Evolutionary conservation across 768 basidiomycete genomes (phyloP), one percentile per base, ranked within the genome.

Genomic region (Saitozyma sp.): DNA sequence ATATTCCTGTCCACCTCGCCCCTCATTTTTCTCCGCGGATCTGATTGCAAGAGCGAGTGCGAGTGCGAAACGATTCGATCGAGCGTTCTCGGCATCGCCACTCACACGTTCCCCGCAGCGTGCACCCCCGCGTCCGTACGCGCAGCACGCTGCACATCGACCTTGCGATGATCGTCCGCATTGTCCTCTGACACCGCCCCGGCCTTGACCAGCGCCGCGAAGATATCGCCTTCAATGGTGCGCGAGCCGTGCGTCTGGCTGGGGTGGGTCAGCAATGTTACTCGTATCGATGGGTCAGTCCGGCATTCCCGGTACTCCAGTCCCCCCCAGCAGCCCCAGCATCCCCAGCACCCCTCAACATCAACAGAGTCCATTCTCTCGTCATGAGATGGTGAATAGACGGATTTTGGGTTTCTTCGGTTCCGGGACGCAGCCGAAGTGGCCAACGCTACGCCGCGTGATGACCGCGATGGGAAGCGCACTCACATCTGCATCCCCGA

Each of bases 101-200:
- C 91, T 89, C 2, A 98, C 89, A 94, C 81, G 76, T 99, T 99
- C 9, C 94, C 90, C 20, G 93, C 93, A 11, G 96, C 96, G 76
- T 96, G 94, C 8, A 99, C 96, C 29, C 96, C 96, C 1, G 94
- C 91, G 78, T 99, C 96, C 1, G 96, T 99, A 9, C 96, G 84
- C 17, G 96, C 96, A 8, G 95, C 92, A 39, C 96, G 86, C 19
- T 86, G 87, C 11, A 98, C 85, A 53, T 83, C 84, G 56, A 90
- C 92, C 83, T 97, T 98, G 37, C 86, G 85, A 38, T 92, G 89
- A 78, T 96, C 88, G 63, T 90, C 86, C 4, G 94, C 87, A 72
- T 99, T 99, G 79, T 97, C 95, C 65, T 87, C 83, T 37, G 92
- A 95, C n/a, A 99, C 89, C 5, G 92, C 93, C 9, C 94, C 95